A percentile compares a stretch with the other conserved stretches of the same genome.
Evolutionary conservation across 257 asterid species (phyloP).

Genomic region (Osmanthus fragrans): DNA sequence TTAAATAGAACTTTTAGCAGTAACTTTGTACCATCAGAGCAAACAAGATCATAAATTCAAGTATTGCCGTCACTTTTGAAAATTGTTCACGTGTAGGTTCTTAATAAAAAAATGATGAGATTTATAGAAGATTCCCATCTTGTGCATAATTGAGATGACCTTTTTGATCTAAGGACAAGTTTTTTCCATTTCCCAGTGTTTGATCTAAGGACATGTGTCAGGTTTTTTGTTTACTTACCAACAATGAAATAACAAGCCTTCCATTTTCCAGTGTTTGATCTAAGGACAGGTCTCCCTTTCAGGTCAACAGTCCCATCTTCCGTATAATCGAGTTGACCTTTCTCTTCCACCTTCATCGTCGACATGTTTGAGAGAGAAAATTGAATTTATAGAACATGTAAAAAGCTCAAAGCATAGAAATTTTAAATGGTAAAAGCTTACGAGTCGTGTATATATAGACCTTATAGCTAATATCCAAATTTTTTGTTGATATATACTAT

Average conservation of each 20-base stretch:
- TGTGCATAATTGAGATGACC: no score
- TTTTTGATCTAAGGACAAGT: no score
- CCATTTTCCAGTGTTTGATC: conserved; percentile 73
- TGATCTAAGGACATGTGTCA: background rate
- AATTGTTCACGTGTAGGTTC: no score
- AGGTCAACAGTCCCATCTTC: conserved; percentile 69
- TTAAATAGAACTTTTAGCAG: no score
- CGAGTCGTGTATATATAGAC: background rate
- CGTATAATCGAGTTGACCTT: conserved; percentile 48
- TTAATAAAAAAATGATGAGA: no score
- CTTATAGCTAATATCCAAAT: background rate
- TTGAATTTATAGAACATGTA: background rate
- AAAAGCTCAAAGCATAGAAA: background rate
- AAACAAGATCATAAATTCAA: background rate
- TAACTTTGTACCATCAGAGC: no score
- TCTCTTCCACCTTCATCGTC: conserved; percentile 37
- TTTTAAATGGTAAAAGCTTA: background rate
- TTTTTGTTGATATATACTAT: background rate
- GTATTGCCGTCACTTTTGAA: background rate
- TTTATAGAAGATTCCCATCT: no score
- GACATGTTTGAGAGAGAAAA: conserved; percentile 18
- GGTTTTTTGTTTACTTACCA: conserved; percentile 35
- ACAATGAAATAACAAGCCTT: conserved; percentile 72
- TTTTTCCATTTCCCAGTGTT: no score
- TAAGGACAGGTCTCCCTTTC: conserved; percentile 56